Conservation (phyloP, 768 basidiomycete species). For the Clavulina sp. region DNA sequence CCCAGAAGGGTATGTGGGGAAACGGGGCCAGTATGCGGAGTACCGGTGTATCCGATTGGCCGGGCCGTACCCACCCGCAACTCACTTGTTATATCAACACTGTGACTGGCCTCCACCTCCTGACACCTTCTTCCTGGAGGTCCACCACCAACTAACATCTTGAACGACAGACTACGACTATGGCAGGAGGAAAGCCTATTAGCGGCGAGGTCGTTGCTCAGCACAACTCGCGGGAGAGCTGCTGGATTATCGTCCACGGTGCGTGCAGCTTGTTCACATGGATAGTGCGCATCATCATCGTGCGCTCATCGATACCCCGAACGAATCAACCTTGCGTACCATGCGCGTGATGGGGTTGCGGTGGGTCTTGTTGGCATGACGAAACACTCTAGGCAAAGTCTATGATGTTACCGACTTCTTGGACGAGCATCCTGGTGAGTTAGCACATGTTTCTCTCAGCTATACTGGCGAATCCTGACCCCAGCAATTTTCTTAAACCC, state of each 20-base stretch:
- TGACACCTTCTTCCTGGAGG: too few relatives aligned
- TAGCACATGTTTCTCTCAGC: too few relatives aligned
- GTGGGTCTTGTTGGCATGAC: conserved; percentile 13
- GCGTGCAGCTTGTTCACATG: neutral
- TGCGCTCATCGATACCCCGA: neutral
- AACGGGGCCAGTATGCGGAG: too few relatives aligned
- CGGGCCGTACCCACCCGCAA: too few relatives aligned
- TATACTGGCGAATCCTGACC: neutral
- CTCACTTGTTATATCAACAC: too few relatives aligned
- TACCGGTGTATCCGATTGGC: too few relatives aligned
- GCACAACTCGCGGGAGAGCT: conserved; percentile 35
- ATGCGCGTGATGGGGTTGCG: conserved; percentile 1
- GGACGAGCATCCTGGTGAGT: conserved; percentile 41
- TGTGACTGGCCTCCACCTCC: too few relatives aligned
- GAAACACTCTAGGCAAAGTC: conserved; percentile 30
- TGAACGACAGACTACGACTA: too few relatives aligned
- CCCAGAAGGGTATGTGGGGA: too few relatives aligned
- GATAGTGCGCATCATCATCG: neutral
- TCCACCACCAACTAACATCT: too few relatives aligned
- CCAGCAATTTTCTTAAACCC: neutral
- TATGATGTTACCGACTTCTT: conserved; percentile 71
- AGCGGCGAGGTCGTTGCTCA: conserved; percentile 21
- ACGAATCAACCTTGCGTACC: conserved; percentile 11
- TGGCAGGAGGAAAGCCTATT: conserved; percentile 12
- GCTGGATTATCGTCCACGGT: conserved; percentile 81